Base-by-base conservation (phyloP, 257 asterid genomes). In the Solanum boliviense region DNA sequence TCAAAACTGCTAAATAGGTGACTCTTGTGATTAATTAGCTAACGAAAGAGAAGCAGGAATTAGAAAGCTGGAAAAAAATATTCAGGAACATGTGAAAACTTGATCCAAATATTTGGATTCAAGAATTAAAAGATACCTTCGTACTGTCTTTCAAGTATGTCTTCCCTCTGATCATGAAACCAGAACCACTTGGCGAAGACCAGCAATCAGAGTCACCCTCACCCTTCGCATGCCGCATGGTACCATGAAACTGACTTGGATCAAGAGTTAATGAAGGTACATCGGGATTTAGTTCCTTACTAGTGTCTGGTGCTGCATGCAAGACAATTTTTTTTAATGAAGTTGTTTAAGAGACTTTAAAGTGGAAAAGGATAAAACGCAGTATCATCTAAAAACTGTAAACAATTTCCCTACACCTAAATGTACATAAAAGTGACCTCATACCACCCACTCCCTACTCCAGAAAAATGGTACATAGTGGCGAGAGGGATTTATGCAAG, bases 101-200 rank as follows among this genome's bases (percentile, higher is more conserved):
- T 2, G 15, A 44, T 78, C 35, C 84, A 78, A 78, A 41, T 78
- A 78, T 73, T 72, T 18, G 79, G n/a, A 72, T 34, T 71, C 41
- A 79, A 71, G 83, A 67, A 78, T 62, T 46, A 87, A 87, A 88
- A 84, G 85, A 68, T 68, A 96, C 99, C 98, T 97, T 97, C 83
- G 89, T 90, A 92, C 92, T 92, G 88, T 97, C 99, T 90, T 93
- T 94, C 93, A 97, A 93, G 93, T 97, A 97, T 79, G 98, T 92
- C 90, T 94, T 94, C 90, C 99, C 99, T 91, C 99, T 94, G 90
- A 97, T 90, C 99, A 94, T 93, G 93, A 97, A 97, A 36, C 98
- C 99, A 84, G 98, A 90, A 84, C 99, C 99, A 91, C 93, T 94
- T 12, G 98, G 99, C 82, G 94, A 91, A 72, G 92, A 92, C 99